Base-by-base conservation (phyloP, 306 rosid species). In the Begonia masoniana region DNA sequence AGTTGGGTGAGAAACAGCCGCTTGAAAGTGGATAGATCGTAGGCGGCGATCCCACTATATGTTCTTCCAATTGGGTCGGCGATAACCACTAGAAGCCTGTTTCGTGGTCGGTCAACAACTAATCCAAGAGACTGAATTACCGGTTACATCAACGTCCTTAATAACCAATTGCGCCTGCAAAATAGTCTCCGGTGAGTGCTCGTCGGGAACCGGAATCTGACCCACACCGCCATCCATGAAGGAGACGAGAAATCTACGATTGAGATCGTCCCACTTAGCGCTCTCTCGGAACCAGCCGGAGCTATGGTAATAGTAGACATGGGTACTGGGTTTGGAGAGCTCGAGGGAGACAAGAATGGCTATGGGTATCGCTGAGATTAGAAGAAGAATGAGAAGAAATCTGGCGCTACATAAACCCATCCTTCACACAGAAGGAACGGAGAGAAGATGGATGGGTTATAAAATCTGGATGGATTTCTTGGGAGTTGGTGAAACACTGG, bases 81-180 rank as follows among this genome's bases (percentile, higher is more conserved):
- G 35, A 66, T n/a, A 42, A 65, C 85, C 2, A 86, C 79, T 0
- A 91, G 76, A 31, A 81, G 65, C 26, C 94, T 82, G 47, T 89
- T 89, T 56, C 94, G 62, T 0, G 73, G 66, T 10, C 56, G 51
- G 52, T 80, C 96, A 41, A 91, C 49, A 62, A 60, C 55, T 8
- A 91, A 35, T 0, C 96, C 97, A 41, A 82, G 64, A 15, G 96
- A 78, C n/a, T 0, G 84, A 75, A 26, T 91, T 85, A n/a, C 85
- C 77, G n/a, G 77, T 67, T 74, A 85, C 60, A 21, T 68, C 72
- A 5, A 43, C 41, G 61, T 77, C 85, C 57, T 71, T 79, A 55
- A 75, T 68, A 13, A 83, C 47, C 13, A 51, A 51, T 15, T 77
- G 64, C 65, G 85, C 97, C 54, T 73, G 55, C 10, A 91, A 52